Evolutionary conservation across 1,139 yeast genomes (phyloP), one percentile per base, ranked within the genome.

Genomic region (Yamadazyma diospyri): DNA sequence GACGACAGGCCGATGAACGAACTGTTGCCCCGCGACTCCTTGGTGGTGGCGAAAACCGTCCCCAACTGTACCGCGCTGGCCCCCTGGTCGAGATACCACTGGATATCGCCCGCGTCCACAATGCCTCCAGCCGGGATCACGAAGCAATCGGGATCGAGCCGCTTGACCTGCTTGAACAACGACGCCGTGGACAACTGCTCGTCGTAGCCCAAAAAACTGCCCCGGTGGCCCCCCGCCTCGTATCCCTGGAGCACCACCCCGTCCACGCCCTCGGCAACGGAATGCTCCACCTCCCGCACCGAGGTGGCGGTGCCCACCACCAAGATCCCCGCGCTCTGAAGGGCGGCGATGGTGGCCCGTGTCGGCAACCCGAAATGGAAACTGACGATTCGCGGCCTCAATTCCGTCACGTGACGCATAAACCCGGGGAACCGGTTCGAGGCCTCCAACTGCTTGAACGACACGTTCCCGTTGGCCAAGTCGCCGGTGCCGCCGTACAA

Each of bases 221-320:
- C 79, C 23, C 78, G 48, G 44, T 73, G 78, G 0, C 78, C 78
- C 26, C 78, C 78, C 3, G 78, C 78, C 45, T 72, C 78, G 46
- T 58, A 64, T 0, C 78, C 78, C 48, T 73, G 79, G 22, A 64
- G 51, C 3, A 69, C 51, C 5, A 72, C 49, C 3, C 72, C 77
- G 42, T 69, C 70, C 7, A 61, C 57, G 0, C 57, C 27, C 4
- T 5, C 12, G 0, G 49, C 49, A 4, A 52, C 16, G 5, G 58
- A 43, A 10, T 43, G 29, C 12, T 44, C 25, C 0, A 68, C 70
- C 44, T 73, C 78, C 2, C 46, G 43, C 0, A 64, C 43, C 3
- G 65, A 64, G 0, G 78, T 72, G 0, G 64, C 70, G 6, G 66
- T 48, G 10, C 73, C 79, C 59, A 75, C 67, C 10, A 76, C 77